A percentile compares a stretch with the other conserved stretches of the same genome.
These are phyloP conservation scores for Salix suchowensis DNA, from an alignment of 345 rosid species.

Conservation along the genomic window DNA sequence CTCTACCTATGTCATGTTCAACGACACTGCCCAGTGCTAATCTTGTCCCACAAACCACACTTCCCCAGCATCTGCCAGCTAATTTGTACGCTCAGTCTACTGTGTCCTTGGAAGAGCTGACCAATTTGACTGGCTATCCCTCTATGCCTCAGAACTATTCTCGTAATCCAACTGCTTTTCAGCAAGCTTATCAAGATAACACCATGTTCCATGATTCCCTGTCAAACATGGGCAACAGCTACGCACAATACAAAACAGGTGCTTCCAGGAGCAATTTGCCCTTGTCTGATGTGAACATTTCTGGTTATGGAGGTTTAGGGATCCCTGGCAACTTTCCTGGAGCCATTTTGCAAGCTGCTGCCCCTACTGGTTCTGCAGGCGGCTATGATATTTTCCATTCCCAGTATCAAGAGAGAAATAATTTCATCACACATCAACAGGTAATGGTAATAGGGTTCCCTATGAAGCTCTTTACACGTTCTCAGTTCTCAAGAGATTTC, in stretches of 20 bases:
- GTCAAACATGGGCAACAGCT: conserved; percentile 21
- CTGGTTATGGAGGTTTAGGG: conserved; percentile 28
- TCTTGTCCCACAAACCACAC: conserved; percentile 7
- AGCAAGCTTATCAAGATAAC: conserved; percentile 20
- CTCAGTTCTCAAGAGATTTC: not conserved
- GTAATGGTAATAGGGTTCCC: conserved; percentile 17
- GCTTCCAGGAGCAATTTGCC: conserved; percentile 21
- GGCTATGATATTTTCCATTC: conserved; percentile 21
- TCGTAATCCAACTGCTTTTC: conserved; percentile 21
- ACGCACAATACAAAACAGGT: conserved; percentile 9
- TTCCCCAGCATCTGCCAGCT: conserved; percentile 11
- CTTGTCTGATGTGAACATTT: conserved; percentile 7
- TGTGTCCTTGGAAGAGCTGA: conserved; percentile 9
- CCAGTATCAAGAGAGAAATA: conserved; percentile 16
- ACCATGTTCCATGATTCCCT: conserved; percentile 19
- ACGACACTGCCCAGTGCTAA: conserved; percentile 13
- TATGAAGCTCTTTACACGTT: not conserved
- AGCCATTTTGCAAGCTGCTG: conserved; percentile 18
- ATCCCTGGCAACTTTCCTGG: conserved; percentile 18
- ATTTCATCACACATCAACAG: conserved; percentile 21
- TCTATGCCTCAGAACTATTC: conserved; percentile 21
- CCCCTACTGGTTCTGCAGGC: conserved; percentile 7
- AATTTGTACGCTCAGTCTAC: conserved; percentile 18
- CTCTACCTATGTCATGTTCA: conserved; percentile 13
- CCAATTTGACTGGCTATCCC: conserved; percentile 12